phyloP scores from a whole-genome alignment of 306 rosid genomes.

The Medicago arabica region DNA sequence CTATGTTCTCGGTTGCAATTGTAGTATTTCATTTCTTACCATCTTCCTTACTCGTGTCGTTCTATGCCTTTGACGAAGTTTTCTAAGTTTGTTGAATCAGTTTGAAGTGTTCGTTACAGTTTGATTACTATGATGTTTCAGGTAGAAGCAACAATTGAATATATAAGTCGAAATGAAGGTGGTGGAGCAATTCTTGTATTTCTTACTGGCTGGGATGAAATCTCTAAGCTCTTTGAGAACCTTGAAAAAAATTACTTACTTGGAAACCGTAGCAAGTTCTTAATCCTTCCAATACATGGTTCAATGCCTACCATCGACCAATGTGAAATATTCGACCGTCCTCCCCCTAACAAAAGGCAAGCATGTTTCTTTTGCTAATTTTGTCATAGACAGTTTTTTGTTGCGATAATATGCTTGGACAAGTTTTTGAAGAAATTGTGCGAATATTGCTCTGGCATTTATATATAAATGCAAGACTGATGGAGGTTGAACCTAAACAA shows the following conservation, averaged over 20 bases:
- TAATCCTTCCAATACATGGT: slow-evolving; percentile 87
- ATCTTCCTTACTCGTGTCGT: slow-evolving; percentile 20
- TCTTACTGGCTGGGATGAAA: slow-evolving; percentile 98
- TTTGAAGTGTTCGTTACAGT: slow-evolving; percentile 27
- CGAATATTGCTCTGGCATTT: slow-evolving; percentile 12
- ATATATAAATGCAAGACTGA: slow-evolving; percentile 14
- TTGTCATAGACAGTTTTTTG: slow-evolving; percentile 16
- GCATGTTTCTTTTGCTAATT: slow-evolving; percentile 48
- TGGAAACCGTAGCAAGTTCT: slow-evolving; percentile 76
- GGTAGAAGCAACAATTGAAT: slow-evolving; percentile 89
- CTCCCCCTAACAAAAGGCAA: slow-evolving; percentile 85
- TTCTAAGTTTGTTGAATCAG: slow-evolving; percentile 12
- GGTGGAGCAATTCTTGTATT: slow-evolving; percentile 92
- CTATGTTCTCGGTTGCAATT: slow-evolving; percentile 13
- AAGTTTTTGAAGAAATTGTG: slow-evolving; percentile 24
- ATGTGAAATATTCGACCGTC: slow-evolving; percentile 90
- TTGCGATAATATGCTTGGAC: slow-evolving; percentile 28
- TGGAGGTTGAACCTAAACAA: slow-evolving; percentile 1
- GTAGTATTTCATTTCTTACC: slow-evolving; percentile 15
- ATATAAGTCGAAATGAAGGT: slow-evolving; percentile 76
- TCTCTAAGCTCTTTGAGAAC: slow-evolving; percentile 83
- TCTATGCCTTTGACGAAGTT: slow-evolving; percentile 34
- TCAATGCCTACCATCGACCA: slow-evolving; percentile 95
- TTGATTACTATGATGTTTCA: slow-evolving; percentile 43
- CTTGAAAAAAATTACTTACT: slow-evolving; percentile 73